A percentile compares a stretch with the other conserved stretches of the same genome.
phyloP scores from a whole-genome alignment of 345 rosid species.

The Euphorbia lathyris region DNA sequence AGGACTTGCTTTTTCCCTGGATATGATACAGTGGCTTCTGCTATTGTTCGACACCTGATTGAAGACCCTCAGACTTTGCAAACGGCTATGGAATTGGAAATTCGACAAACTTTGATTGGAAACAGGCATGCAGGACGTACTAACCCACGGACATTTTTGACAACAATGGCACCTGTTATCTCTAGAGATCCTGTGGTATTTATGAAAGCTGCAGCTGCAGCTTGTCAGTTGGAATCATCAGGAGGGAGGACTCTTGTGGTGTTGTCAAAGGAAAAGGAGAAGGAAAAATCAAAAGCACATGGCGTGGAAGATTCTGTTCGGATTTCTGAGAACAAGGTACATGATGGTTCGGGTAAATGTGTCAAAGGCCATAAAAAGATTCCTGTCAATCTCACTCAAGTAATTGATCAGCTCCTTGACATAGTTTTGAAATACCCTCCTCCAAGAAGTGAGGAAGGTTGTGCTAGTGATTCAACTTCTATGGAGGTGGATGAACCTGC shows the following conservation, averaged over 20 bases:
- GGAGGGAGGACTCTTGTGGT: constrained; percentile 80
- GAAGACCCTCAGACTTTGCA: constrained; percentile 98
- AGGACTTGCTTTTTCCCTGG: constrained; percentile 84
- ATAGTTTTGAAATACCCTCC: constrained; percentile 67
- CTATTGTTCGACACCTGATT: constrained; percentile 80
- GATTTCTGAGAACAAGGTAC: constrained; percentile 66
- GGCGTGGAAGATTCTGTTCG: constrained; percentile 70
- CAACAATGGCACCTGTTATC: constrained; percentile 85
- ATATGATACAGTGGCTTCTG: constrained; percentile 85
- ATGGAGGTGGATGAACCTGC: constrained; percentile 91
- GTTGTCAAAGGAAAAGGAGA: constrained; percentile 73
- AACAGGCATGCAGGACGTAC: constrained; percentile 72
- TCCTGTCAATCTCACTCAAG: constrained; percentile 80
- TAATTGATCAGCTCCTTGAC: constrained; percentile 95
- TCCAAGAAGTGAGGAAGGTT: constrained; percentile 53
- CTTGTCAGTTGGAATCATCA: constrained; percentile 86
- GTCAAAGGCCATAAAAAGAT: constrained; percentile 72
- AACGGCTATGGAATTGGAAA: constrained; percentile 95
- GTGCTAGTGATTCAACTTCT: constrained; percentile 34
- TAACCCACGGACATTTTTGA: constrained; percentile 61
- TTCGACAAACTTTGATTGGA: constrained; percentile 71
- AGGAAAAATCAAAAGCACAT: constrained; percentile 55
- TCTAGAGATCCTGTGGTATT: constrained; percentile 86
- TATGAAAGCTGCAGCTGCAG: constrained; percentile 76
- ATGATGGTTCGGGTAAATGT: constrained; percentile 74